Evolutionary conservation across 1,284 basidiomycete genomes (phyloP), one percentile per base, ranked within the genome.

Genomic region (Termitomyces sp.): DNA sequence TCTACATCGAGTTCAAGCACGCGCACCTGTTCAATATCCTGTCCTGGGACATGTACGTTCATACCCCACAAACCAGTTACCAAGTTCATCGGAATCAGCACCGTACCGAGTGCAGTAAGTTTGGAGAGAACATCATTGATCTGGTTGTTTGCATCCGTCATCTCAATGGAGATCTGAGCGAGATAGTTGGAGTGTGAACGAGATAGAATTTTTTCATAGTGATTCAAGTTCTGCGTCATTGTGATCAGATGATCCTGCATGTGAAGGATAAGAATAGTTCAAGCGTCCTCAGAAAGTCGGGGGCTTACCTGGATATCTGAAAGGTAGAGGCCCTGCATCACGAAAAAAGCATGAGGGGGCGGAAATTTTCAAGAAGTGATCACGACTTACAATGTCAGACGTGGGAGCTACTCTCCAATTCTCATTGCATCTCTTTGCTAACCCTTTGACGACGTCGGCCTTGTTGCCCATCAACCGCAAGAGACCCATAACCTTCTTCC

Each of bases 101-200:
- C 87, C 0, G 97, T 98, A 84, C 97, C 97, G 39, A 99, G 81
- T 7, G 97, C 97, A 0, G 97, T 99, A 58, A 99, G 79, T 76
- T 98, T 98, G n/a, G 91, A 94, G 5, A 99, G 83, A 3, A 99
- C 96, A 69, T 99, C 95, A 73, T 99, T 99, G 76, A 98, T 99
- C 75, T 98, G 95, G 72, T 99, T 99, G 75, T 99, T 99, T 52
- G 97, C 97, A 67, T 99, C 96, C 31, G 96, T 98, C 94, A 97
- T 98, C 75, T 98, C 95, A 72, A 98, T 97, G 40, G 92, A 95
- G 64, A 98, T 98, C 67, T 98, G 95, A 1, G 95, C 95, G 52
- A 98, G 86, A 74, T 98, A 99, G 70, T 99, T 99, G n/a, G 94
- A 98, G 73, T 99, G 96, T 41, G 96, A 98, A 30, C 96, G 86